Conservation (phyloP, 805 yeast genomes). For the Cyberlindnera misumaiensis region DNA sequence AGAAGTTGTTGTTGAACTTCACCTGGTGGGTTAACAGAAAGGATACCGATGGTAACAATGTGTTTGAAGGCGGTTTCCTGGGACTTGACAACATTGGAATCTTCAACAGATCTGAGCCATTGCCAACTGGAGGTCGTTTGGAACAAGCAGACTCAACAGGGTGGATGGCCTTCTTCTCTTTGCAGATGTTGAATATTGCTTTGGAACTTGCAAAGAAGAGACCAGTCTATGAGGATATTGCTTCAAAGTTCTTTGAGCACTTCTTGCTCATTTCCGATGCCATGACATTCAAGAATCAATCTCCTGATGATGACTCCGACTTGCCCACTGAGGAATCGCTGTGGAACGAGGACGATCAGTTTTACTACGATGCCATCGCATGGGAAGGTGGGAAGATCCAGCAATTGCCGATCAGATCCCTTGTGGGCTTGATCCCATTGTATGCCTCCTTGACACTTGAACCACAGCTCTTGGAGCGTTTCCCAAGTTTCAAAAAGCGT, state of each 20-base stretch:
- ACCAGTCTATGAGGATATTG: constrained; percentile 86
- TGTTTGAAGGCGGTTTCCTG: constrained; percentile 90
- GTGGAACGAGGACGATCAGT: constrained; percentile 87
- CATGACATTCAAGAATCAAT: constrained; percentile 56
- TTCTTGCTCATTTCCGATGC: constrained; percentile 89
- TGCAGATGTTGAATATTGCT: constrained; percentile 90
- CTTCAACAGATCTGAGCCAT: constrained; percentile 86
- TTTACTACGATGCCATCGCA: constrained; percentile 84
- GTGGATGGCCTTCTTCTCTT: constrained; percentile 92
- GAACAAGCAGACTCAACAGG: constrained; percentile 97
- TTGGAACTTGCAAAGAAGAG: constrained; percentile 81
- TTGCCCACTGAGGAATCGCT: constrained; percentile 52
- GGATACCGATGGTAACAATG: constrained; percentile 78
- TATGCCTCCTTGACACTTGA: constrained; percentile 86
- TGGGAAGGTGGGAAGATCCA: constrained; percentile 67
- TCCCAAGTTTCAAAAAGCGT: constrained; percentile 78
- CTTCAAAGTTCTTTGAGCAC: constrained; percentile 91
- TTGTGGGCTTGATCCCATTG: constrained; percentile 87
- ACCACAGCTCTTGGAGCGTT: constrained; percentile 68
- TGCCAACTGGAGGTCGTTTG: constrained; percentile 85
- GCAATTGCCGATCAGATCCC: constrained; percentile 76
- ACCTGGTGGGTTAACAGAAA: constrained; percentile 98
- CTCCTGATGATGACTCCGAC: constrained; percentile 21
- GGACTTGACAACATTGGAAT: constrained; percentile 92
- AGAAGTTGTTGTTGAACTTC: constrained; percentile 78